Percentiles rank a stretch among this genome's conserved stretches.
Conservation (phyloP, 768 basidiomycete genomes). For the Suillus subaureus region DNA sequence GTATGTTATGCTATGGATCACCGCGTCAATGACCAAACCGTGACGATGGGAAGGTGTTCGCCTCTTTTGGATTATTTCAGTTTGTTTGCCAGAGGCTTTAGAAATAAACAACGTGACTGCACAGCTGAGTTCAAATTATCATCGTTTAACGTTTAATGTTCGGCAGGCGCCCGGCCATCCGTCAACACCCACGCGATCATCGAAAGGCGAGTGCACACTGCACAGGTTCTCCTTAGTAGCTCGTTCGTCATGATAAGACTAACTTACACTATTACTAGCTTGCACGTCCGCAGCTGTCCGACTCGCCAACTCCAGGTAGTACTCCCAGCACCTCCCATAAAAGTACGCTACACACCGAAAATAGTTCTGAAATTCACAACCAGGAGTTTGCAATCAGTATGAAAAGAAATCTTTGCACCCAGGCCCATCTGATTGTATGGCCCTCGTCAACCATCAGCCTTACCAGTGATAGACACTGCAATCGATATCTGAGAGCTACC, state of each 20-base stretch:
- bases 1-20: not conserved
- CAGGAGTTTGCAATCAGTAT: no score
- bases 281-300: not conserved
- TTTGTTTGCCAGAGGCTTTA: conserved; percentile 22
- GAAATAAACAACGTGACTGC: not conserved
- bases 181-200: no score
- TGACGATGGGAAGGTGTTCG: not conserved
- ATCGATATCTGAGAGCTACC: not conserved
- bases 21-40: not conserved
- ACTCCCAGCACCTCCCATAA: no score
- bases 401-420: not conserved
- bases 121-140: no score
- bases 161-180: no score
- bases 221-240: no score
- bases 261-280: not conserved
- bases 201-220: no score
- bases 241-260: not conserved
- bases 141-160: no score
- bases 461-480: conserved; percentile 3
- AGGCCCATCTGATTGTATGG: conserved; percentile 15
- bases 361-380: no score
- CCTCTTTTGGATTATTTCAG: conserved; percentile 11
- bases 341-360: no score
- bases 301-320: not conserved
- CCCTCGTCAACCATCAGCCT: conserved; percentile 11